Percentiles rank a stretch among this genome's conserved stretches.
Evolutionary conservation across 345 rosid genomes (phyloP).

Genomic region (Euphorbia pulcherrima): DNA sequence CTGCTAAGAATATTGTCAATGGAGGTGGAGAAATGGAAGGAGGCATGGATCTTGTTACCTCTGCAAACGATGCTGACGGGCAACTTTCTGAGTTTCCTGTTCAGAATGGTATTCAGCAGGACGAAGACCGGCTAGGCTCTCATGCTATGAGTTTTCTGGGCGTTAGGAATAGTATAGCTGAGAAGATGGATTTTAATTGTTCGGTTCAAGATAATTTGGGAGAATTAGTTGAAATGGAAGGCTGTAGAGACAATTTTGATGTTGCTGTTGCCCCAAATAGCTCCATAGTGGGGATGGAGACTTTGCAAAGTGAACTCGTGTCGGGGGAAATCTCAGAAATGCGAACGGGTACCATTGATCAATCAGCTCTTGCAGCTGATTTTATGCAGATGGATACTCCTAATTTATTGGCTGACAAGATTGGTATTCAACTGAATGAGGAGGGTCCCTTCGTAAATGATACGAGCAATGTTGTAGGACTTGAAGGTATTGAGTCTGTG

Average conservation of each 20-base stretch:
- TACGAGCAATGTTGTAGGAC: background rate
- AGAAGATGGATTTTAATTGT: constrained; percentile 16
- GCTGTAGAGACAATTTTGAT: constrained; percentile 32
- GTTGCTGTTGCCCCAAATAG: constrained; percentile 43
- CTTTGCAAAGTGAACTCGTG: no score
- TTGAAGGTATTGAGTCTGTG: constrained; percentile 26
- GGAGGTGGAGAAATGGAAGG: constrained; percentile 40
- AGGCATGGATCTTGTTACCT: constrained; percentile 20
- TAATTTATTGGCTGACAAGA: no score
- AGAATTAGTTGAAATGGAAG: constrained; percentile 42
- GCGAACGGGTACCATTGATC: background rate
- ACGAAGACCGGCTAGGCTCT: constrained; percentile 18
- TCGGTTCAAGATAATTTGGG: constrained; percentile 39
- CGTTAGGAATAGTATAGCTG: constrained; percentile 25
- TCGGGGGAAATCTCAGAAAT: constrained; percentile 8
- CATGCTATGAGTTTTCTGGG: constrained; percentile 21
- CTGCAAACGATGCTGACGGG: constrained; percentile 27
- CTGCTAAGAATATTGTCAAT: constrained; percentile 27
- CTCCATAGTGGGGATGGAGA: constrained; percentile 20
- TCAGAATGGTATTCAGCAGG: constrained; percentile 27
- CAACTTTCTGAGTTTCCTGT: constrained; percentile 27
- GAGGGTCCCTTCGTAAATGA: background rate
- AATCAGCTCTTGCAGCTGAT: background rate
- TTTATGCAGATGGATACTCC: background rate
- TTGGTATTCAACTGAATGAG: background rate